A percentile compares a stretch with the other conserved stretches of the same genome.
Evolutionary conservation across 148 eudicot species (phyloP).

Genomic region (Vaccinium vitisidaea): DNA sequence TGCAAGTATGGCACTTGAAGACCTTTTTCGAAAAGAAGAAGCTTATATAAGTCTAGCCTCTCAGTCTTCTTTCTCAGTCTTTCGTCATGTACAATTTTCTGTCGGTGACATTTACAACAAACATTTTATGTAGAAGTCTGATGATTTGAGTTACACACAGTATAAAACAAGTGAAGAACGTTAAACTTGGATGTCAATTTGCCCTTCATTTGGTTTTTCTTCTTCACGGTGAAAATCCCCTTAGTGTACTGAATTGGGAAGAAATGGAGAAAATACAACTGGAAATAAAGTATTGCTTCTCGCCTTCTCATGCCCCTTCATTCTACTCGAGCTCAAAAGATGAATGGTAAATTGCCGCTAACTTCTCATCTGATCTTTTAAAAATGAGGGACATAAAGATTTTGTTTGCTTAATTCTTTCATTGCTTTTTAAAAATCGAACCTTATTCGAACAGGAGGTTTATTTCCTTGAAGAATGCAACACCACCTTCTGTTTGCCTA

Average conservation of each 20-base stretch:
- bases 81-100: slow-evolving; percentile 11
- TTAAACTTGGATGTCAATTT: background rate
- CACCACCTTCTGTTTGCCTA: background rate
- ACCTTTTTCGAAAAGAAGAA: slow-evolving; percentile 89
- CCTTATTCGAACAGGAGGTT: background rate
- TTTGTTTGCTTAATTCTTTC: background rate
- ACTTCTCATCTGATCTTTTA: background rate
- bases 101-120: background rate
- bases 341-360: background rate
- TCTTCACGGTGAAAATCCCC: background rate
- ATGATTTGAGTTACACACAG: slow-evolving; percentile 3
- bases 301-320: background rate
- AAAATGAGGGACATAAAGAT: too few relatives aligned
- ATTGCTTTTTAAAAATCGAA: background rate
- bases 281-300: background rate
- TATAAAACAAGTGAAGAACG: background rate
- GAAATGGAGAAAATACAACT: background rate
- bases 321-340: background rate
- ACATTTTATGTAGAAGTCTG: background rate
- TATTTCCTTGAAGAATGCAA: background rate
- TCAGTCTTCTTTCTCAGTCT: background rate
- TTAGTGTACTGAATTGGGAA: background rate
- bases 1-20: slow-evolving; percentile 88
- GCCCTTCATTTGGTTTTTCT: background rate
- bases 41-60: slow-evolving; percentile 45